Evolutionary conservation across 2,329 filamentous ascomycete species (phyloP).

Genomic region (Verticillium dahliae): DNA sequence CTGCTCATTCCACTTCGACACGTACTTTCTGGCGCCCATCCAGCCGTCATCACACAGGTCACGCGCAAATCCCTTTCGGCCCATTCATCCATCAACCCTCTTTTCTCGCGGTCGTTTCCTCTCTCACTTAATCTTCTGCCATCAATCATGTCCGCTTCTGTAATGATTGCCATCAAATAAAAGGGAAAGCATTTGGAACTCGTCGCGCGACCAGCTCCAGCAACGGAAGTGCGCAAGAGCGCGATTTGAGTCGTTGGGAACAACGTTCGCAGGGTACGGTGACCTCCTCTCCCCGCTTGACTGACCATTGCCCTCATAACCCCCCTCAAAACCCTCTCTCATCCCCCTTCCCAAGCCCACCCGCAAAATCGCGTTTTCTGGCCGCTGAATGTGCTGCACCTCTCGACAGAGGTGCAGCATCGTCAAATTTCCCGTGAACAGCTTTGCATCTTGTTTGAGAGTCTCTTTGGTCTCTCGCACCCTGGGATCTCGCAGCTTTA

Average conservation of each 20-base stretch:
- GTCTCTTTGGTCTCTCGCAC: neutral
- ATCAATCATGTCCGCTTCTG: neutral
- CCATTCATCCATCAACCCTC: neutral
- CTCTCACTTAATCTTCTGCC: neutral
- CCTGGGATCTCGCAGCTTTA: neutral
- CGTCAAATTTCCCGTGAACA: neutral
- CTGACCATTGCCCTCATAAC: neutral
- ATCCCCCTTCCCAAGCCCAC: neutral
- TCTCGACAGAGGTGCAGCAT: neutral
- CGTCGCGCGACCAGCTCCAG: neutral
- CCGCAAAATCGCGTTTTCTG: neutral
- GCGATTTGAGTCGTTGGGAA: neutral
- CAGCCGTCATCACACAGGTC: slow-evolving; percentile 1
- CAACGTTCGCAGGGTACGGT: slow-evolving; percentile 8
- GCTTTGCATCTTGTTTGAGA: neutral
- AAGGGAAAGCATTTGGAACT: neutral
- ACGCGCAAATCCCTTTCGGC: neutral
- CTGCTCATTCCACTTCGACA: neutral
- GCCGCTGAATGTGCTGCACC: neutral
- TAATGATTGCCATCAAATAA: neutral
- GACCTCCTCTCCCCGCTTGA: slow-evolving; percentile 6
- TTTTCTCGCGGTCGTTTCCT: neutral
- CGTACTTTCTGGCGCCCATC: neutral
- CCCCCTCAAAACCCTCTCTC: neutral
- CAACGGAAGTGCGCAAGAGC: neutral